These are phyloP conservation scores for Aciculoconidium aculeatum DNA, from an alignment of 805 yeast species.

Conservation along the genomic window DNA sequence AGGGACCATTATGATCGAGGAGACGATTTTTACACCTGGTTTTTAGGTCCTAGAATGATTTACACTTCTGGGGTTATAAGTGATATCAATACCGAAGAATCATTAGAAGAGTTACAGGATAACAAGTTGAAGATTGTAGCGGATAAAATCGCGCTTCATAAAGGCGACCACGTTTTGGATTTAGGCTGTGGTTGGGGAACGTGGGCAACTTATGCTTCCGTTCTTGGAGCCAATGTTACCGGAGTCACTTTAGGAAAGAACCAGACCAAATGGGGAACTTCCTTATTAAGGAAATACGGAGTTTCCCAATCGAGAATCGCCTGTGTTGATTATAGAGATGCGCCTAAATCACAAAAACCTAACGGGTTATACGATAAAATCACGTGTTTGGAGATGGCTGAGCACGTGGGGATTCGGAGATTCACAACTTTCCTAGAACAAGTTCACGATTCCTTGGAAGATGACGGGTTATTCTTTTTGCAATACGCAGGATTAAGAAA, in stretches of 20 bases:
- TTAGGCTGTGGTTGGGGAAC: conserved; percentile 98
- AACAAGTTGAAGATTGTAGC: conserved; percentile 84
- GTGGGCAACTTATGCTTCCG: conserved; percentile 76
- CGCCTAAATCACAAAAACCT: conserved; percentile 57
- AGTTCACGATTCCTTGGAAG: conserved; percentile 82
- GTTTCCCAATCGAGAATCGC: conserved; percentile 70
- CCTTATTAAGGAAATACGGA: conserved; percentile 61
- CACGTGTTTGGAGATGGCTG: conserved; percentile 92
- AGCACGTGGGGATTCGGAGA: conserved; percentile 90
- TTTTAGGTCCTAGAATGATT: conserved; percentile 90
- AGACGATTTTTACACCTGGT: conserved; percentile 92
- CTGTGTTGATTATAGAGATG: conserved; percentile 85
- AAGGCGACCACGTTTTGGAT: conserved; percentile 74
- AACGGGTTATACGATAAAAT: conserved; percentile 68
- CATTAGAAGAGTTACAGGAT: conserved; percentile 79
- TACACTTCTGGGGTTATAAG: conserved; percentile 82
- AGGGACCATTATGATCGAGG: conserved; percentile 95
- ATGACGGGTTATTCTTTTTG: conserved; percentile 81
- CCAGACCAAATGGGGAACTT: conserved; percentile 87
- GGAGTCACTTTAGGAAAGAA: conserved; percentile 87
- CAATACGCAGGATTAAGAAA: conserved; percentile 91
- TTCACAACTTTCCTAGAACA: conserved; percentile 70
- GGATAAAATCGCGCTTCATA: conserved; percentile 69
- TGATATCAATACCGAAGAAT: conserved; percentile 54
- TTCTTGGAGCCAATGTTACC: conserved; percentile 79